Evolutionary conservation across 768 basidiomycete species (phyloP).

Genomic region (Rhodotorula sphaerocarpa): DNA sequence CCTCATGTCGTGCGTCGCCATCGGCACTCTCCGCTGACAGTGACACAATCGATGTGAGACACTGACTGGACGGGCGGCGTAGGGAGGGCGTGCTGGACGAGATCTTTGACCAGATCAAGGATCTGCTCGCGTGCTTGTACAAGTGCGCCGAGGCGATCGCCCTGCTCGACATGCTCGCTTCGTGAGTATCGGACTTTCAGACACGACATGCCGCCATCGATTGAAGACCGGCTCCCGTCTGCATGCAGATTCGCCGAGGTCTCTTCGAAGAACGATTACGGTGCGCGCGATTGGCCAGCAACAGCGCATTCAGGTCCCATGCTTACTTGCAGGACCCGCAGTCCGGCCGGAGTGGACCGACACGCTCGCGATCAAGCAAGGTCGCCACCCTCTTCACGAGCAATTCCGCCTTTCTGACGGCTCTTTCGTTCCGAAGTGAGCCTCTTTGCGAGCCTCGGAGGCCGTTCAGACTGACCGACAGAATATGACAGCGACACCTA

Average conservation of each 20-base stretch:
- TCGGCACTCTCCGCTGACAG: constrained; percentile 15
- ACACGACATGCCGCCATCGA: neutral
- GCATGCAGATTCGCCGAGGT: constrained; percentile 27
- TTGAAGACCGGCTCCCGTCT: neutral
- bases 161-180: constrained; percentile 78
- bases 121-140: constrained; percentile 70
- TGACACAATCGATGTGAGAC: too few species aligned
- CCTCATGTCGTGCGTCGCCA: constrained; percentile 71
- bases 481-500: constrained; percentile 79
- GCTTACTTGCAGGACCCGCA: constrained; percentile 41
- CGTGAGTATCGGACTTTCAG: constrained; percentile 55
- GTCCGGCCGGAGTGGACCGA: constrained; percentile 87
- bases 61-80: too few species aligned
- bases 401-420: constrained; percentile 49
- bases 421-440: constrained; percentile 34
- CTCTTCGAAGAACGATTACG: constrained; percentile 20
- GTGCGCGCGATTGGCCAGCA: constrained; percentile 36
- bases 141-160: constrained; percentile 87
- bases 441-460: neutral
- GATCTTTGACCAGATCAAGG: constrained; percentile 61
- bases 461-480: constrained; percentile 29
- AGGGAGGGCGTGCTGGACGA: constrained; percentile 64
- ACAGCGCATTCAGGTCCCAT: constrained; percentile 39
- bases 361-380: constrained; percentile 77
- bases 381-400: constrained; percentile 81